These are phyloP conservation scores for Silene coronaria DNA, from an alignment of 179 eudicot genomes.

Conservation along the genomic window DNA sequence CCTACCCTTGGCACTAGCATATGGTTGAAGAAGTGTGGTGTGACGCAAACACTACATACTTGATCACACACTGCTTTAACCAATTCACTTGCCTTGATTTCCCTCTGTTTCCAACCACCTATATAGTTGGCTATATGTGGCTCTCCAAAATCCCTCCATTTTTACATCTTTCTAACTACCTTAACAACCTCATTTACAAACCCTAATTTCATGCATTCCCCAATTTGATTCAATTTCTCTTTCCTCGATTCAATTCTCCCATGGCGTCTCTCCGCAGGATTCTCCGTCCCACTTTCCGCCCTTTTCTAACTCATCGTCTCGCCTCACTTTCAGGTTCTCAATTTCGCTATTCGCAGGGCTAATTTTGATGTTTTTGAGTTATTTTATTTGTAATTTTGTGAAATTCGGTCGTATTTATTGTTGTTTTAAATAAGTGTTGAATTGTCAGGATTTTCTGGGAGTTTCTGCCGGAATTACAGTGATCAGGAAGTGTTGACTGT, in stretches of 20 bases:
- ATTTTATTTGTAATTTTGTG: background rate
- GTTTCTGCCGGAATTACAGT: constrained; percentile 31
- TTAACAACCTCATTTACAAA: constrained; percentile 8
- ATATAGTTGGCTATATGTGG: background rate
- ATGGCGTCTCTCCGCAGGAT: constrained; percentile 43
- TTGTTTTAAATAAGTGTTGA: background rate
- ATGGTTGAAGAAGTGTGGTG: background rate
- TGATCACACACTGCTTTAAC: background rate
- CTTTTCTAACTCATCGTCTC: background rate
- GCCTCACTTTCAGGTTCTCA: constrained; percentile 2
- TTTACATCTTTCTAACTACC: constrained; percentile 4
- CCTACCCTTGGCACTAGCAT: no score
- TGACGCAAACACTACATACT: background rate
- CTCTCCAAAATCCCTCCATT: background rate
- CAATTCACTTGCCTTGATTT: background rate
- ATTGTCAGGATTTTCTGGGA: constrained; percentile 32
- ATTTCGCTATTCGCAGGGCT: background rate
- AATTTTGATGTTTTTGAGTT: no score
- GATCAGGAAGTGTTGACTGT: constrained; percentile 38
- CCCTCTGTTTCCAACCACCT: background rate
- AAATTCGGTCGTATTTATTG: background rate
- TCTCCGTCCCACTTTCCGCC: constrained; percentile 32
- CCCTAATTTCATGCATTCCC: constrained; percentile 2
- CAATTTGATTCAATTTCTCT: background rate
- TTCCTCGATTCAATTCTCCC: constrained; percentile 8